A percentile compares a stretch with the other conserved stretches of the same genome.
Evolutionary conservation across 805 yeast genomes (phyloP).

Genomic region (Yarrowia osloensis): DNA sequence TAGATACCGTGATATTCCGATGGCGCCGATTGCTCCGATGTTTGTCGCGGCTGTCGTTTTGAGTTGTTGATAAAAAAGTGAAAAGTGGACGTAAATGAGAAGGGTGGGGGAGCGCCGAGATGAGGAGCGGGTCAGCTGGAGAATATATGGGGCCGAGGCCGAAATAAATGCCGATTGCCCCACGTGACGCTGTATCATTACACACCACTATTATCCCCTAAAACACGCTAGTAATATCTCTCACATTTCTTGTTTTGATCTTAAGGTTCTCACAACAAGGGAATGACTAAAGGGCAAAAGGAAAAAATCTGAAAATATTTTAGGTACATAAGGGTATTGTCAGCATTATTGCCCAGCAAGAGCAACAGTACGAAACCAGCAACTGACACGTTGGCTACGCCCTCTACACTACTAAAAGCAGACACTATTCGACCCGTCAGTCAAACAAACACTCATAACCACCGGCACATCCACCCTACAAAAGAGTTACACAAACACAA

Average conservation of each 20-base stretch:
- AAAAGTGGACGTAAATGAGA: neutral
- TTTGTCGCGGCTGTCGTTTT: neutral
- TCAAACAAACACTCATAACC: neutral
- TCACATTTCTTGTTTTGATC: neutral
- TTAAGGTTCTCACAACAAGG: constrained; percentile 8
- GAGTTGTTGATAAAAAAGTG: constrained; percentile 29
- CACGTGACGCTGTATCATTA: no score
- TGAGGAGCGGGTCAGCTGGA: no score
- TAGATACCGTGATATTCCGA: constrained; percentile 1
- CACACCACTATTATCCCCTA: neutral
- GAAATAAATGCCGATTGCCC: no score
- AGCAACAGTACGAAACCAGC: no score
- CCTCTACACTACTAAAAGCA: no score
- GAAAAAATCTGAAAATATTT: constrained; percentile 6
- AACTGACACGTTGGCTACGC: neutral
- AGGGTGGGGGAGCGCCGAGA: no score
- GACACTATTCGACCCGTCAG: no score
- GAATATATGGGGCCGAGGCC: no score
- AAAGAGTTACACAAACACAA: neutral
- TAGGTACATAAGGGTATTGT: constrained; percentile 16
- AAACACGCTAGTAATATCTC: neutral
- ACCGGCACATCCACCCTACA: neutral
- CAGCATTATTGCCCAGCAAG: no score
- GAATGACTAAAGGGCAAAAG: neutral
- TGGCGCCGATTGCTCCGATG: constrained; percentile 21